phyloP scores from a whole-genome alignment of 768 basidiomycete species.

The Hortiboletus flavorubellus region DNA sequence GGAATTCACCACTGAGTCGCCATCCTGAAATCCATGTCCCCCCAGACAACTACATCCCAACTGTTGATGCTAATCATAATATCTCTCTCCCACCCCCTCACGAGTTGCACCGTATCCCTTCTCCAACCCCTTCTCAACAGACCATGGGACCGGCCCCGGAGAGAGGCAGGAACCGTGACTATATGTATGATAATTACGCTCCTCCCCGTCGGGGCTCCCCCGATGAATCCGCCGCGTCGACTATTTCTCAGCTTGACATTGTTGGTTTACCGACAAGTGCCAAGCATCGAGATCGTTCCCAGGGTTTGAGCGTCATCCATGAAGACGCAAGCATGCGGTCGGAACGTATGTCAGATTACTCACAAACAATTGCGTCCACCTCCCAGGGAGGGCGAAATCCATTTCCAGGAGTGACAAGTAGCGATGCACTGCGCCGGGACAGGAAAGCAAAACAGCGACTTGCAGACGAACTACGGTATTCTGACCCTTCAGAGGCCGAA shows the following conservation, averaged over 20 bases:
- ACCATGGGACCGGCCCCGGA: slow-evolving; percentile 19
- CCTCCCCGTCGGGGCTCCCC: slow-evolving; percentile 26
- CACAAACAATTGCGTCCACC: slow-evolving; percentile 18
- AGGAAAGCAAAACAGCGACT: slow-evolving; percentile 27
- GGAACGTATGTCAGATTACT: slow-evolving; percentile 22
- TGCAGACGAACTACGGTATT: slow-evolving; percentile 36
- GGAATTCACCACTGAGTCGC: slow-evolving; percentile 16
- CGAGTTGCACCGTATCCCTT: slow-evolving; percentile 35
- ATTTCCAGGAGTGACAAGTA: slow-evolving; percentile 15
- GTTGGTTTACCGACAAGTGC: slow-evolving; percentile 23
- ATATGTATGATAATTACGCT: slow-evolving; percentile 19
- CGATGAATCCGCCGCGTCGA: slow-evolving; percentile 28
- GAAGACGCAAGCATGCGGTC: slow-evolving; percentile 31
- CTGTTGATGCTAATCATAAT: slow-evolving; percentile 34
- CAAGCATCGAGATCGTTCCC: slow-evolving; percentile 22
- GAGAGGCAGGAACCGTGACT: slow-evolving; percentile 21
- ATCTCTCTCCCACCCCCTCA: slow-evolving; percentile 52
- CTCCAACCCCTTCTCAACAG: slow-evolving; percentile 28
- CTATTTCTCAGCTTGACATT: slow-evolving; percentile 33
- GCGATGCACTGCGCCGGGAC: slow-evolving; percentile 17
- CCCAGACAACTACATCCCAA: slow-evolving; percentile 52
- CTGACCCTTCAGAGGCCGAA: slow-evolving; percentile 30
- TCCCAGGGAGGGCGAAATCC: slow-evolving; percentile 17
- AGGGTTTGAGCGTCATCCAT: slow-evolving; percentile 30
- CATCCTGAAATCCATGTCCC: slow-evolving; percentile 31